Evolutionary conservation across 2,329 filamentous ascomycete genomes (phyloP).

Genomic region (Westerdykella aurantiaca): DNA sequence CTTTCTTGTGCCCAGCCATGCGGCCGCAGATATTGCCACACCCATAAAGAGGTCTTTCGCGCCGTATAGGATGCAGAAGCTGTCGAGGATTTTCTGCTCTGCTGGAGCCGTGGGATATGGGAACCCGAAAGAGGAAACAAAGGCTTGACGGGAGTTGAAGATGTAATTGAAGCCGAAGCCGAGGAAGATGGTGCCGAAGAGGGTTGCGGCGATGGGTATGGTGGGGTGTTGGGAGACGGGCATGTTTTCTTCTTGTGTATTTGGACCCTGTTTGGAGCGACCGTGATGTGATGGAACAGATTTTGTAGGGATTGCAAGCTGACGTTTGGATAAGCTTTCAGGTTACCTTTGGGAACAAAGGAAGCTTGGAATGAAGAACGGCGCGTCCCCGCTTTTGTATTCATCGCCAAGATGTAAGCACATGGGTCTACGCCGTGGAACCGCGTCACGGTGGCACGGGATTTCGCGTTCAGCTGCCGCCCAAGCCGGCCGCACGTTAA

Average conservation of each 20-base stretch:
- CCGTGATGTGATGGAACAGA: no score
- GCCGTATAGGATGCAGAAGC: slow-evolving; percentile 39
- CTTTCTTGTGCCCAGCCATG: slow-evolving; percentile 36
- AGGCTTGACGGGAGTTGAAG: slow-evolving; percentile 31
- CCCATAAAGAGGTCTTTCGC: slow-evolving; percentile 49
- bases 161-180: slow-evolving; percentile 40
- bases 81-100: slow-evolving; percentile 40
- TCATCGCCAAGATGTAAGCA: no score
- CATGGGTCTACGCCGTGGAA: no score
- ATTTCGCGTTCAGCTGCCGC: no score
- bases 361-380: no score
- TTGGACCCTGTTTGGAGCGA: neutral
- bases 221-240: neutral
- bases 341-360: no score
- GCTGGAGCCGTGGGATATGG: slow-evolving; percentile 24
- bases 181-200: slow-evolving; percentile 26
- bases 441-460: no score
- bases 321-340: no score
- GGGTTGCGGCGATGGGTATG: slow-evolving; percentile 2
- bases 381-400: no score
- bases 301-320: no score
- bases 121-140: slow-evolving; percentile 36
- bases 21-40: slow-evolving; percentile 33
- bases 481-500: no score
- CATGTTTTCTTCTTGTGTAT: neutral